Percentiles rank a stretch among this genome's conserved stretches.
These are phyloP conservation scores for Sedum album DNA, from an alignment of 164 flowering plant species.

Conservation along the genomic window DNA sequence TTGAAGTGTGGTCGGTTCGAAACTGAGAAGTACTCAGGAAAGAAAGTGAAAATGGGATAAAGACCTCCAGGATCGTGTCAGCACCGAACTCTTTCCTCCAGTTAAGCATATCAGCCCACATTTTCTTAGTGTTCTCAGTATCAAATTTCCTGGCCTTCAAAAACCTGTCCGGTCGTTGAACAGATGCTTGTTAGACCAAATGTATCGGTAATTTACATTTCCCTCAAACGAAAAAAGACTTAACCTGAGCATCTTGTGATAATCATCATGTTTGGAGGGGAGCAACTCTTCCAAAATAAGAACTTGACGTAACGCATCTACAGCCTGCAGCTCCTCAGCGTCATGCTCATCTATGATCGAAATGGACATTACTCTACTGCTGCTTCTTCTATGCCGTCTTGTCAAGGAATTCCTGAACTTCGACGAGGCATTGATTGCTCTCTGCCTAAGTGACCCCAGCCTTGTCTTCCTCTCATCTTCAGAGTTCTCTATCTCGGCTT, in stretches of 20 bases:
- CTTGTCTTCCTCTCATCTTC: conserved; percentile 66
- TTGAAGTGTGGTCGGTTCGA: too few relatives aligned
- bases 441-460: conserved; percentile 64
- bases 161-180: conserved; percentile 18
- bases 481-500: conserved; percentile 57
- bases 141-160: too few relatives aligned
- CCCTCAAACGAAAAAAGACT: background rate
- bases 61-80: conserved; percentile 70
- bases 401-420: conserved; percentile 66
- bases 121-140: too few relatives aligned
- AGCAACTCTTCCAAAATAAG: conserved; percentile 85
- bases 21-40: too few relatives aligned
- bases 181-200: background rate
- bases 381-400: conserved; percentile 55
- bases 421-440: conserved; percentile 67
- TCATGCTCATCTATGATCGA: too few relatives aligned
- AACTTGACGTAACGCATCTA: too few relatives aligned
- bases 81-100: too few relatives aligned
- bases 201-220: background rate
- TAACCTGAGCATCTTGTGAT: conserved; percentile 81
- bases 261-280: conserved; percentile 84
- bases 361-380: conserved; percentile 61
- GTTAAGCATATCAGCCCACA: too few relatives aligned
- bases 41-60: background rate
- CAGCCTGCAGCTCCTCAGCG: too few relatives aligned